Percentiles rank a stretch among this genome's conserved stretches.
Evolutionary conservation across 192 early-diverging fungal species (phyloP).

Genomic region (Diversispora eburnea): DNA sequence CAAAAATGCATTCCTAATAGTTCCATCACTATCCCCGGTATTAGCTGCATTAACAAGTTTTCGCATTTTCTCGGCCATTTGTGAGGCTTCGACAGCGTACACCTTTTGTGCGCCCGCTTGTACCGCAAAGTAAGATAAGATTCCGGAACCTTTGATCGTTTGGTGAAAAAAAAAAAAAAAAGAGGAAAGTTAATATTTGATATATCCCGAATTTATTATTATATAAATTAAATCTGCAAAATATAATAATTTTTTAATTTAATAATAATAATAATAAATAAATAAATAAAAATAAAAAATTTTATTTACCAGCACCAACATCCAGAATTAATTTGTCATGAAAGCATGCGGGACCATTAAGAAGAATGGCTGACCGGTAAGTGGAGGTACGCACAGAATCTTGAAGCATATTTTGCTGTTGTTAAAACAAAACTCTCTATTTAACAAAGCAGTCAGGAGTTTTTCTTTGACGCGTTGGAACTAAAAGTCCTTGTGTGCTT

Average conservation of each 20-base stretch:
- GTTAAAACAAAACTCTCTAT: constrained; percentile 41
- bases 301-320: constrained; percentile 71
- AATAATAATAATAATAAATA: background rate
- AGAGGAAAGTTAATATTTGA: too few species aligned
- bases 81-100: constrained; percentile 94
- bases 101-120: constrained; percentile 91
- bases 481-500: constrained; percentile 8
- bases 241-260: too few species aligned
- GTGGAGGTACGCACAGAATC: constrained; percentile 92
- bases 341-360: constrained; percentile 74
- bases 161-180: too few species aligned
- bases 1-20: constrained; percentile 64
- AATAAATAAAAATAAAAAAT: too few species aligned
- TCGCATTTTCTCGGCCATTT: constrained; percentile 89
- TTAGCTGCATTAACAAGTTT: constrained; percentile 68
- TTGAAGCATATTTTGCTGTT: constrained; percentile 98
- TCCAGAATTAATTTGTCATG: constrained; percentile 84
- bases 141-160: constrained; percentile 64
- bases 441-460: constrained; percentile 21
- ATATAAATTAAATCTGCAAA: too few species aligned
- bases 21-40: constrained; percentile 45
- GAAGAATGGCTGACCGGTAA: constrained; percentile 87
- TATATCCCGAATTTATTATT: too few species aligned
- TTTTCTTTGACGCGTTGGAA: constrained; percentile 21
- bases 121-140: constrained; percentile 93